Evolutionary conservation across 129 eudicot species (phyloP).

Genomic region (Tanacetum coccineum): DNA sequence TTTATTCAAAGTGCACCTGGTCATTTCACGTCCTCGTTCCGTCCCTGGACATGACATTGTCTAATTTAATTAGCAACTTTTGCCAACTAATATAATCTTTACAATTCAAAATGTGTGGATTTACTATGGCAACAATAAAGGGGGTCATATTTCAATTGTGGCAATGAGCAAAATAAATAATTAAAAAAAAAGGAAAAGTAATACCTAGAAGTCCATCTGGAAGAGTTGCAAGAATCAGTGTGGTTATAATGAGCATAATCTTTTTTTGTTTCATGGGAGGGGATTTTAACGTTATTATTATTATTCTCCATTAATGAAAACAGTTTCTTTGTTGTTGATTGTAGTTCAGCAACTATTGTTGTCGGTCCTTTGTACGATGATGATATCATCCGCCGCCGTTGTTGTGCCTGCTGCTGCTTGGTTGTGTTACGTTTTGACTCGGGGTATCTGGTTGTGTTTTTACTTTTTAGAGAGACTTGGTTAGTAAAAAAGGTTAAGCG

Average conservation of each 20-base stretch:
- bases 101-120: too few relatives aligned
- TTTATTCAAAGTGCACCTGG: too few relatives aligned
- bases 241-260: constrained; percentile 59
- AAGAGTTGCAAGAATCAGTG: constrained; percentile 63
- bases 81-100: too few relatives aligned
- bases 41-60: too few relatives aligned
- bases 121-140: too few relatives aligned
- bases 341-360: constrained; percentile 26
- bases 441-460: too few relatives aligned
- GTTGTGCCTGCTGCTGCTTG: not conserved
- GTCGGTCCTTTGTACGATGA: constrained; percentile 21
- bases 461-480: too few relatives aligned
- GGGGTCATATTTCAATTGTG: too few relatives aligned
- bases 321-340: constrained; percentile 16
- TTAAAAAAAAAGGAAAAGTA: not conserved
- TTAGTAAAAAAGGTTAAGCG: too few relatives aligned
- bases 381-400: constrained; percentile 23
- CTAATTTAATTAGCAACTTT: too few relatives aligned
- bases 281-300: constrained; percentile 1
- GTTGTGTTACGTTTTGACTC: not conserved
- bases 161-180: not conserved
- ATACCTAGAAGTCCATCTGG: constrained; percentile 78
- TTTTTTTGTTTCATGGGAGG: constrained; percentile 13
- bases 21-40: too few relatives aligned
- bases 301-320: constrained; percentile 18